Percentiles rank a stretch among this genome's conserved stretches.
These are phyloP conservation scores for Ajuga chamaepitys DNA, from an alignment of 257 asterid genomes.

Conservation along the genomic window DNA sequence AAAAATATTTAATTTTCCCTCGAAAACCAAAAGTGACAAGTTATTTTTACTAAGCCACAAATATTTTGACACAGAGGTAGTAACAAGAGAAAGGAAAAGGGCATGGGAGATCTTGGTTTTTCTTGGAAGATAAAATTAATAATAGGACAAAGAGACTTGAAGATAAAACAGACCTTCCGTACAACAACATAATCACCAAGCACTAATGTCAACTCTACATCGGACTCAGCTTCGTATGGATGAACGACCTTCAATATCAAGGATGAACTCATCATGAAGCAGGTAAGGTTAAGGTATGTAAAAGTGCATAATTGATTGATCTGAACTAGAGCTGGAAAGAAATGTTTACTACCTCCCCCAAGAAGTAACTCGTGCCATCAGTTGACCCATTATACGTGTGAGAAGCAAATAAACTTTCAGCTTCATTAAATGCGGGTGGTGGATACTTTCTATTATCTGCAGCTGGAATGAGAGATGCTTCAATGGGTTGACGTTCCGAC, in stretches of 20 bases:
- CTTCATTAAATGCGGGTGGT: slow-evolving; percentile 29
- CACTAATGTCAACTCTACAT: slow-evolving; percentile 52
- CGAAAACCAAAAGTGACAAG: no score
- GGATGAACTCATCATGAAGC: neutral
- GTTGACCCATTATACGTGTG: slow-evolving; percentile 26
- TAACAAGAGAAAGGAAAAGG: no score
- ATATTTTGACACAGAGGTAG: no score
- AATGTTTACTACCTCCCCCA: slow-evolving; percentile 52
- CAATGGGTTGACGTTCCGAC: slow-evolving; percentile 42
- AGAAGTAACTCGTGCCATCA: slow-evolving; percentile 51
- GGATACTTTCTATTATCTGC: slow-evolving; percentile 22
- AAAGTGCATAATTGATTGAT: neutral
- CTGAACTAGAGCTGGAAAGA: neutral
- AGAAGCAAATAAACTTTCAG: slow-evolving; percentile 26
- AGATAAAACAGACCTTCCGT: slow-evolving; percentile 40
- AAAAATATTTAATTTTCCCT: no score
- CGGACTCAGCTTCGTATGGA: slow-evolving; percentile 62
- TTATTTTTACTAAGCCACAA: no score
- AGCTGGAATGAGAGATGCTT: slow-evolving; percentile 30
- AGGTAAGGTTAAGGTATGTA: neutral
- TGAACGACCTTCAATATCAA: slow-evolving; percentile 46
- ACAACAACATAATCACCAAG: slow-evolving; percentile 67
- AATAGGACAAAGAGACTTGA: neutral
- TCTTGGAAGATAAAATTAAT: no score
- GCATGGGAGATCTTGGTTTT: no score